Conservation (phyloP, 148 eudicot genomes). For the Heliosperma pusillum region DNA sequence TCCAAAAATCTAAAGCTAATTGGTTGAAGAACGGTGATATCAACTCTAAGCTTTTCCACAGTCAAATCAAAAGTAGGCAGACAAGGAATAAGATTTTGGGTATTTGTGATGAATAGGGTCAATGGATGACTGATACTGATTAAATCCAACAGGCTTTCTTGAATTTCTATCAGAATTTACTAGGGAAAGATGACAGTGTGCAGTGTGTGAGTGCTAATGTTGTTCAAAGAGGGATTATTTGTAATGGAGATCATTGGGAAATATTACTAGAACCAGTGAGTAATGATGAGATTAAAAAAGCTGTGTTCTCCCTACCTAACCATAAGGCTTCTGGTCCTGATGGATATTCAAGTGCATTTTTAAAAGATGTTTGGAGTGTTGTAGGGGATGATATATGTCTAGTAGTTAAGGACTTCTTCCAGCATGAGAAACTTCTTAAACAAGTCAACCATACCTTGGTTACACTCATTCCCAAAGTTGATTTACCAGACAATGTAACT, state of each 20-base stretch:
- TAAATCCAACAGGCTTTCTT: no score
- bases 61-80: no score
- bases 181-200: background rate
- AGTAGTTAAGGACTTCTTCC: background rate
- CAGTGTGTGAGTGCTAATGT: background rate
- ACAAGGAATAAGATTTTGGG: no score
- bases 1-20: no score
- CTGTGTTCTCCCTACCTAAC: background rate
- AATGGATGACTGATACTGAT: no score
- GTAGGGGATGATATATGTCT: background rate
- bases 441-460: no score
- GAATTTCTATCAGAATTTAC: no score
- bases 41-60: no score
- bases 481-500: background rate
- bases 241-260: background rate
- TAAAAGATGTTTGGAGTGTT: background rate
- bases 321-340: background rate
- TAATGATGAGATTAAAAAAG: background rate
- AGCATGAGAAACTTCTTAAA: background rate
- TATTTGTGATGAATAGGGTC: no score
- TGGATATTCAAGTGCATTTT: background rate
- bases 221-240: background rate
- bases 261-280: background rate
- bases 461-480: background rate
- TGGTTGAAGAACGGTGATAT: no score